Evolutionary conservation across 78 protist genomes (phyloP).

Genomic region (Neovahlkampfia damariscottae): DNA sequence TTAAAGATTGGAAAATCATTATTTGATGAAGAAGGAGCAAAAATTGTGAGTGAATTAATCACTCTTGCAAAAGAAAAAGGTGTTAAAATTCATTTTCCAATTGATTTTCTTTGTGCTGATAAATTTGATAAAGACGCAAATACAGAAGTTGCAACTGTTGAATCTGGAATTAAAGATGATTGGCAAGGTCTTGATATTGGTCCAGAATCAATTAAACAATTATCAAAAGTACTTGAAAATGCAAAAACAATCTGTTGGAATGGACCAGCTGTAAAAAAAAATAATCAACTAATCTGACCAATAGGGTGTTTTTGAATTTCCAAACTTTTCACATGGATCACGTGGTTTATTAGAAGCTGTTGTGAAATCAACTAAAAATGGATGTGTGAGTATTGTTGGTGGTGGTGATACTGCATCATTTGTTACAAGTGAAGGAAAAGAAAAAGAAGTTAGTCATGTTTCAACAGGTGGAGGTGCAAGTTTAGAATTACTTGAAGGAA

Average conservation of each 20-base stretch:
- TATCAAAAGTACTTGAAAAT: conserved; percentile 8
- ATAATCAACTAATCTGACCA: no score
- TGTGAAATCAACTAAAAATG: conserved; percentile 59
- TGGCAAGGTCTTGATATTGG: conserved; percentile 98
- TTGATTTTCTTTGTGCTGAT: conserved; percentile 76
- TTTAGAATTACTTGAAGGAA: conserved; percentile 96
- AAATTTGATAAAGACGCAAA: conserved; percentile 54
- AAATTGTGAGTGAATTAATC: conserved; percentile 57
- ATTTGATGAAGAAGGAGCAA: conserved; percentile 71
- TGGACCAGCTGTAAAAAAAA: conserved; percentile 95
- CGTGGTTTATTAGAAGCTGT: conserved; percentile 54
- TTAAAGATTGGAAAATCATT: conserved; percentile 67
- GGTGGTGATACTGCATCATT: conserved; percentile 99
- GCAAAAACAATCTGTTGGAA: conserved; percentile 92
- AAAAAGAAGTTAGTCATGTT: conserved; percentile 77
- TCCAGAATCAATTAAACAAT: conserved; percentile 57
- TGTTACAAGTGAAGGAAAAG: conserved; percentile 61
- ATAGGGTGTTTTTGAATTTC: conserved; percentile 97
- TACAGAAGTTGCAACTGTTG: conserved; percentile 26
- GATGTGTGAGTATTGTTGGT: conserved; percentile 41
- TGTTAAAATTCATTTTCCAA: conserved; percentile 77
- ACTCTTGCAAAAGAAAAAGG: conserved; percentile 62
- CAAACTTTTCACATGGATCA: conserved; percentile 80
- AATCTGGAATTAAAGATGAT: conserved; percentile 79
- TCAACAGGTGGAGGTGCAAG: conserved; percentile 99